Base-by-base conservation (phyloP, 208 protist species). In the Herpetomonas tarakana region DNA sequence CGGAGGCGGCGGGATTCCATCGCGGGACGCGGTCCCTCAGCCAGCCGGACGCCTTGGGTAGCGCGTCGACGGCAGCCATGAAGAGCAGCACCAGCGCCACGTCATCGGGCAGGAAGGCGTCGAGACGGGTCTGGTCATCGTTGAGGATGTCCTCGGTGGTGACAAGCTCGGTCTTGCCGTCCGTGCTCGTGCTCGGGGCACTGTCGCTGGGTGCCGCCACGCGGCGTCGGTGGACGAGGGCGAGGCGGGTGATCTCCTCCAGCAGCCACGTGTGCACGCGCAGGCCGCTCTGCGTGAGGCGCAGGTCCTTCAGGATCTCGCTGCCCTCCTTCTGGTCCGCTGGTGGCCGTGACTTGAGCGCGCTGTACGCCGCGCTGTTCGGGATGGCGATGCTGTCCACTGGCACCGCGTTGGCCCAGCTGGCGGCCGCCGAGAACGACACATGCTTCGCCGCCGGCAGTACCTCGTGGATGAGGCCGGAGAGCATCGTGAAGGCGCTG, bases 51-150 rank as follows among this genome's bases (percentile, higher is more conserved):
- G 50, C 58, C 0, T 29, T 58, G 27, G 52, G 49, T 11, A 78
- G 16, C 30, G 68, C 47, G 45, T 68, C 65, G 24, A 70, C 63
- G 24, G 64, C 46, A 41, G 66, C 66, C 25, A 86, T 16, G 51
- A 77, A 81, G 12, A 71, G 51, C 19, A 83, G 35, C 14, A 83
- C 39, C 9, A 35, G 60, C 25, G 50, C 52, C n/a, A 77, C 50
- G 45, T 64, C 46, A 26, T 30, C 44, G 14, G 61, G 47, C 0
- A 76, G 35, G 16, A 2, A 19, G 22, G 46, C 53, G 14, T 51
- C n/a, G 6, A 25, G 22, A 18, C 1, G 18, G 6, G 52, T 16
- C 16, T 25, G 21, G 12, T 29, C 35, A 57, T 27, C 29, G 57
- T 28, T 18, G 29, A 18, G 27, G 14, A 41, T 41, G 35, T 41